Conservation (phyloP, 1,284 basidiomycete species). For the Microbotryomycetes sp. region DNA sequence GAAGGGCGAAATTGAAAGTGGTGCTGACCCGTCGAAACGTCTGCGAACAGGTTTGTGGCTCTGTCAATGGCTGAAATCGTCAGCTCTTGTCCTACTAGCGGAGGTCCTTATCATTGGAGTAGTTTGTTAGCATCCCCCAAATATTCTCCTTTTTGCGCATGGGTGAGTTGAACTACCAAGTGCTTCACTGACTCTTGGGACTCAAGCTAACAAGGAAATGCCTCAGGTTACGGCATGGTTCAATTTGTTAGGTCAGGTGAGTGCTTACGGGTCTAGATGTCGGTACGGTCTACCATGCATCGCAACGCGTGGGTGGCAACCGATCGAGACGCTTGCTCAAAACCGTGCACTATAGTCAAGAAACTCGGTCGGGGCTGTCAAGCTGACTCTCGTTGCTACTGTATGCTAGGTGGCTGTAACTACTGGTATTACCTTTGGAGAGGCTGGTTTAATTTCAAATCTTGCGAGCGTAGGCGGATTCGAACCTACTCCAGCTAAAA, state of each 20-base stretch:
- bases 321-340: too few relatives aligned
- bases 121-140: conserved; percentile 19
- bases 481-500: conserved; percentile 53
- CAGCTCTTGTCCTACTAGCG: conserved; percentile 60
- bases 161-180: too few relatives aligned
- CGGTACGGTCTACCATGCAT: conserved; percentile 39
- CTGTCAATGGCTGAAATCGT: conserved; percentile 38
- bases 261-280: conserved; percentile 69
- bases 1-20: not conserved
- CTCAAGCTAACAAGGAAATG: too few relatives aligned
- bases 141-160: conserved; percentile 26
- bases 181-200: too few relatives aligned
- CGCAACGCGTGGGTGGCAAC: too few relatives aligned
- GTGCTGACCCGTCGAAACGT: not conserved
- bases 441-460: conserved; percentile 62
- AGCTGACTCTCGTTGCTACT: too few relatives aligned
- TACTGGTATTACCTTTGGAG: conserved; percentile 49
- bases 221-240: conserved; percentile 50
- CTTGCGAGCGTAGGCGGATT: conserved; percentile 55
- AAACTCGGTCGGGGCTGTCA: too few relatives aligned
- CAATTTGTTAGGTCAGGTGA: conserved; percentile 59
- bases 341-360: too few relatives aligned
- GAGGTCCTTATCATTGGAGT: conserved; percentile 45
- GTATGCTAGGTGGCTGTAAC: not conserved
- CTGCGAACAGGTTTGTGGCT: conserved; percentile 26